Percentiles rank a stretch among this genome's conserved stretches.
These are phyloP conservation scores for Eremomyces bilateralis DNA, from an alignment of 495 filamentous ascomycete genomes.

Conservation along the genomic window DNA sequence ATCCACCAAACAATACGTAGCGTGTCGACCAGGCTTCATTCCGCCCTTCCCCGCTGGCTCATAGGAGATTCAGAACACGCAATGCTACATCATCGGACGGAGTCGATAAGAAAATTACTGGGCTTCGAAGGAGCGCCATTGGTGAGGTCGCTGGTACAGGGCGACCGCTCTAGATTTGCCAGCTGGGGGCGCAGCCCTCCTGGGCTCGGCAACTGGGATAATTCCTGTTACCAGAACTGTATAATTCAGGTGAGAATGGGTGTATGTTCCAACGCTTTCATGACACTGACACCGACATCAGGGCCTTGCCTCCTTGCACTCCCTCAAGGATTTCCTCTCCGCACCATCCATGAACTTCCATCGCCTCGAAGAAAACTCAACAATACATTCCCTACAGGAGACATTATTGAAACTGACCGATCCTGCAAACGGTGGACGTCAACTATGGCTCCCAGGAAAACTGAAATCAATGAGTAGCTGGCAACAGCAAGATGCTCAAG, in stretches of 20 bases:
- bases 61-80: too few species aligned
- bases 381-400: slow-evolving; percentile 34
- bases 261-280: not conserved
- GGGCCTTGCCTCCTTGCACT: slow-evolving; percentile 53
- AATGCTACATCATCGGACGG: too few species aligned
- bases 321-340: slow-evolving; percentile 31
- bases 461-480: slow-evolving; percentile 77
- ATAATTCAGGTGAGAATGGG: too few species aligned
- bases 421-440: slow-evolving; percentile 39
- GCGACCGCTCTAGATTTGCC: too few species aligned
- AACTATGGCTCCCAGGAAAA: slow-evolving; percentile 53
- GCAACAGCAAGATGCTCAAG: slow-evolving; percentile 96
- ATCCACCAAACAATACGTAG: too few species aligned
- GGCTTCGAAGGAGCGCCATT: too few species aligned
- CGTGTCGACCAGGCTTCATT: too few species aligned
- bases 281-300: slow-evolving; percentile 23
- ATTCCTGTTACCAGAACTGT: slow-evolving; percentile 96
- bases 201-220: slow-evolving; percentile 77
- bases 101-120: too few species aligned
- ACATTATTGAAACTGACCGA: slow-evolving; percentile 48
- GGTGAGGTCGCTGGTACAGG: too few species aligned
- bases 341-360: slow-evolving; percentile 22
- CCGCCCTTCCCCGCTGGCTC: too few species aligned
- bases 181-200: too few species aligned
- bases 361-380: slow-evolving; percentile 16